Base-by-base conservation (phyloP, 2,329 filamentous ascomycete species). In the Penicillium sp. region DNA sequence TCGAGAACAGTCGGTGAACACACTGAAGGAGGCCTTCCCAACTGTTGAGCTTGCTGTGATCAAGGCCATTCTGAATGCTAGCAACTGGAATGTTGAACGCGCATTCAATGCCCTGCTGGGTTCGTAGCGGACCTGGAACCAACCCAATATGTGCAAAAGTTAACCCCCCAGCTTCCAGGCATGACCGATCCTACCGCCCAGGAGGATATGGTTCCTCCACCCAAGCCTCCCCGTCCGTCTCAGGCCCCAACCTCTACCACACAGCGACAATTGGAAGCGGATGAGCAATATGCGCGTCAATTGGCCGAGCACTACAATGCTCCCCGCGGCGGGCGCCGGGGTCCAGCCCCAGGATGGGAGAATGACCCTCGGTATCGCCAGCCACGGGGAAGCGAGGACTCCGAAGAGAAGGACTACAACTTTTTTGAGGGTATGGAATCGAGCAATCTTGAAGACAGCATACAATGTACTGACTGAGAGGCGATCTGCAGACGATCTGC, bases 31-130 rank as follows among this genome's bases (percentile, higher is more conserved):
- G 76, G 95, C 95, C 0, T 99, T 99, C 70, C 95, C 95, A 0
- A 84, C 81, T 57, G 90, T 97, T 61, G 95, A 99, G 55, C 74
- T 79, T 7, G 76, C 86, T 47, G 90, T 99, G 49, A 86, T 99
- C 75, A 96, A 89, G 76, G 95, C 95, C 34, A 90, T 99, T 0
- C 79, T 99, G 64, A 84, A 86, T 25, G 95, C 95, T 14, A 98
- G 95, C 75, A 84, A 88, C 59, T 94, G 93, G 60, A 87, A 89
- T 70, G 88, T 98, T 50, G 95, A 99, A 76, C 90, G 92, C 35
- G 94, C 95, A 14, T 99, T 99, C 79, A 95, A 97, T 78, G 95
- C 95, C 38, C 84, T 99, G 45, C 83, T 99, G 47, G 90, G 91
- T 91, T 82, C 62, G 83, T 71, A 28, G 14, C 25, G 17, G 41